Evolutionary conservation across 2,329 filamentous ascomycete species (phyloP).

Genomic region (Fusarium sambucinum): DNA sequence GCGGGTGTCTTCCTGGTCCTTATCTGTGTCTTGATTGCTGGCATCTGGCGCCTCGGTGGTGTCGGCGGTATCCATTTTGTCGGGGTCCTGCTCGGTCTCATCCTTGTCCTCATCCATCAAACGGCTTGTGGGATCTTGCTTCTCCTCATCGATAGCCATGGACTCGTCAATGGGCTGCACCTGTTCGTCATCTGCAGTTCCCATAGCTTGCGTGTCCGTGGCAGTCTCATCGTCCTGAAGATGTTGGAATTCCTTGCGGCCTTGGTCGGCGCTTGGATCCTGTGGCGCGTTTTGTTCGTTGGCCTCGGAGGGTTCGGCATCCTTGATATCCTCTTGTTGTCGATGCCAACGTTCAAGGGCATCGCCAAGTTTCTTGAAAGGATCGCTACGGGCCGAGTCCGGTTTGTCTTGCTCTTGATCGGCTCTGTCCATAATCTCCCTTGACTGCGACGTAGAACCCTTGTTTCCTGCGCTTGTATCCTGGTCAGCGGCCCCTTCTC

Average conservation of each 20-base stretch:
- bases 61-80: constrained; percentile 59
- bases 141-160: constrained; percentile 84
- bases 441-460: constrained; percentile 64
- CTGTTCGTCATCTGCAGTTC: constrained; percentile 88
- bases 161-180: constrained; percentile 86
- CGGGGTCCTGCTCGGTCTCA: constrained; percentile 58
- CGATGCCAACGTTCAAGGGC: constrained; percentile 93
- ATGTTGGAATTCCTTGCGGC: constrained; percentile 91
- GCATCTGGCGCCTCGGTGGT: constrained; percentile 55
- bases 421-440: constrained; percentile 63
- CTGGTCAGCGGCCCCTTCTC: constrained; percentile 73
- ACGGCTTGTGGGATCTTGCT: constrained; percentile 62
- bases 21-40: constrained; percentile 57
- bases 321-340: constrained; percentile 84
- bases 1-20: constrained; percentile 65
- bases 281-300: constrained; percentile 58
- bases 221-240: constrained; percentile 84
- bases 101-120: constrained; percentile 69
- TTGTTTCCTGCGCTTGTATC: constrained; percentile 73
- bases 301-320: constrained; percentile 60
- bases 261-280: constrained; percentile 66
- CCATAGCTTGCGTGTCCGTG: constrained; percentile 91
- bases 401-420: constrained; percentile 56
- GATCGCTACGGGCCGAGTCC: constrained; percentile 67
- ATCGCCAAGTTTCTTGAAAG: constrained; percentile 95